These are phyloP conservation scores for Yamadazyma trypodendri DNA, from an alignment of 1,139 yeast genomes.

Conservation along the genomic window DNA sequence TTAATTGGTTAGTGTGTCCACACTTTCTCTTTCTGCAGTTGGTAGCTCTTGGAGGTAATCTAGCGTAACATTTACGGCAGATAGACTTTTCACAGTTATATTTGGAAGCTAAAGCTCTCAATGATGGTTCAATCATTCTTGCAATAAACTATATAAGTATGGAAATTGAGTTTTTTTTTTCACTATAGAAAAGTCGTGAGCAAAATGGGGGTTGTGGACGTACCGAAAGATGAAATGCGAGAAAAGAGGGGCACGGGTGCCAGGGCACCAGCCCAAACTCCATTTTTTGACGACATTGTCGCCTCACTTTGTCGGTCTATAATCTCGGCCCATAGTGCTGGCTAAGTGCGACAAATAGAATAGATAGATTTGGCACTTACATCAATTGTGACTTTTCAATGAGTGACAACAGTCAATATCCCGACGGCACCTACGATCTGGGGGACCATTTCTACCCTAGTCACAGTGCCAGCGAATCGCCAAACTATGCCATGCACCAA, in stretches of 20 bases:
- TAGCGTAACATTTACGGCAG: constrained; percentile 99
- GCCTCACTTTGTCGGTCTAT: neutral
- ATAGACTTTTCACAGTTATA: constrained; percentile 99
- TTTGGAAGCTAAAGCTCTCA: constrained; percentile 98
- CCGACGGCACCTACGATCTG: neutral
- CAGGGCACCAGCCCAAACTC: neutral
- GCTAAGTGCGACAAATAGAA: neutral
- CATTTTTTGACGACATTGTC: neutral
- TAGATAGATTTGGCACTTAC: neutral
- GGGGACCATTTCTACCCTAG: neutral
- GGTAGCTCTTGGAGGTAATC: constrained; percentile 99
- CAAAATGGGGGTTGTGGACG: neutral
- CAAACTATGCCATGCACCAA: neutral
- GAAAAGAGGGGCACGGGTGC: neutral
- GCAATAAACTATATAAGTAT: constrained; percentile 13
- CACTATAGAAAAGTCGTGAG: neutral
- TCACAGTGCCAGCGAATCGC: neutral
- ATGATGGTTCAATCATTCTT: constrained; percentile 95
- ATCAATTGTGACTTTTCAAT: neutral
- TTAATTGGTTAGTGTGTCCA: constrained; percentile 99
- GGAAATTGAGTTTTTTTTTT: constrained; percentile 5
- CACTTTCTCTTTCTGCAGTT: constrained; percentile 99
- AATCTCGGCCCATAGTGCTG: neutral
- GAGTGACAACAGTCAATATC: neutral
- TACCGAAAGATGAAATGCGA: neutral